These are phyloP conservation scores for Stachybotrys elegans DNA, from an alignment of 2,329 filamentous ascomycete species.

Conservation along the genomic window DNA sequence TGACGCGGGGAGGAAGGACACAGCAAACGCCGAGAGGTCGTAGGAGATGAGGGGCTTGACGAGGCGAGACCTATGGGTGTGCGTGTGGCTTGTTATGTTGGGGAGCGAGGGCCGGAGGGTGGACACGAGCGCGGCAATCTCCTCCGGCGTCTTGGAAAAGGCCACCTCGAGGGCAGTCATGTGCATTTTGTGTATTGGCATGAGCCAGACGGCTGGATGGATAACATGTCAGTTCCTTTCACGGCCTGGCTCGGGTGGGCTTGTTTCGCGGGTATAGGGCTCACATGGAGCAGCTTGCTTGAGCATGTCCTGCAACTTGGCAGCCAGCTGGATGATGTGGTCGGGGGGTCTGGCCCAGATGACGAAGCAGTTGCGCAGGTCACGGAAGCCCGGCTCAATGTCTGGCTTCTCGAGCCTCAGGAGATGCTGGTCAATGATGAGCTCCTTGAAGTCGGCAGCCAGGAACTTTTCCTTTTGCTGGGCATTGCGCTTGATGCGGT, in stretches of 20 bases:
- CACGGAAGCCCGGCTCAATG: constrained; percentile 63
- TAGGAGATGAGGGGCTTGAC: constrained; percentile 80
- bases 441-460: constrained; percentile 59
- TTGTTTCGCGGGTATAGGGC: constrained; percentile 22
- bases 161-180: constrained; percentile 80
- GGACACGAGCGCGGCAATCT: constrained; percentile 60
- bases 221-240: background rate
- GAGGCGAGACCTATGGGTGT: constrained; percentile 64
- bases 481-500: constrained; percentile 69
- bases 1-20: constrained; percentile 80
- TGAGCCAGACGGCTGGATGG: constrained; percentile 70
- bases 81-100: constrained; percentile 61
- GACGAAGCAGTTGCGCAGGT: constrained; percentile 76
- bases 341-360: constrained; percentile 83
- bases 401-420: constrained; percentile 60
- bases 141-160: constrained; percentile 67
- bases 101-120: constrained; percentile 51
- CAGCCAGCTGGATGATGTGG: constrained; percentile 63
- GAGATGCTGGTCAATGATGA: constrained; percentile 73
- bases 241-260: too few species aligned
- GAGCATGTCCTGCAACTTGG: constrained; percentile 63
- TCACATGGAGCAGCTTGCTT: constrained; percentile 63
- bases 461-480: constrained; percentile 74
- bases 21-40: constrained; percentile 77
- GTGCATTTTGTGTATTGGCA: constrained; percentile 74